A percentile compares a stretch with the other conserved stretches of the same genome.
Conservation (phyloP, 2,329 filamentous ascomycete genomes). For the Exophiala spinifera region DNA sequence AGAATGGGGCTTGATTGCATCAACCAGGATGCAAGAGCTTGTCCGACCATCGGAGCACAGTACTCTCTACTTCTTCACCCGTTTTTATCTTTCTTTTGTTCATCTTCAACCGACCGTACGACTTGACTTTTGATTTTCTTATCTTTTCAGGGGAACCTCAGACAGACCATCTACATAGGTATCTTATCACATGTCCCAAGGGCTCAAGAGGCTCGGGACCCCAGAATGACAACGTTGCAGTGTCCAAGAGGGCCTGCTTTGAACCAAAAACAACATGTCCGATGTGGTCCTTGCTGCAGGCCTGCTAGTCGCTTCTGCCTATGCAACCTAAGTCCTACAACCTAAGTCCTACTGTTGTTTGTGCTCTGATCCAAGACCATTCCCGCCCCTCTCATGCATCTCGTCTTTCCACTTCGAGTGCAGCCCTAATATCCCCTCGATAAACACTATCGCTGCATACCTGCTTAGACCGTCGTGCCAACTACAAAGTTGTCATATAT, state of each 20-base stretch:
- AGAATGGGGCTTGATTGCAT: neutral
- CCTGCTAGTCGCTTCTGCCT: no score
- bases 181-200: neutral
- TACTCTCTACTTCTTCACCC: conserved; percentile 1
- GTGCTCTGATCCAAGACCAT: no score
- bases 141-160: neutral
- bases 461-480: no score
- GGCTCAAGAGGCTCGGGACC: neutral
- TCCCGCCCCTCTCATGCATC: no score
- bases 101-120: neutral
- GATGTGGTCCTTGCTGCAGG: no score
- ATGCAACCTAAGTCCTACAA: no score
- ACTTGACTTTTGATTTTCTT: conserved; percentile 1
- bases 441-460: no score
- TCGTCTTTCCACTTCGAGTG: no score
- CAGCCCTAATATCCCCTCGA: no score
- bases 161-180: neutral
- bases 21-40: neutral
- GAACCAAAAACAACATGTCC: neutral
- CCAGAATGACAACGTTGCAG: neutral
- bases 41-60: neutral
- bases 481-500: no score
- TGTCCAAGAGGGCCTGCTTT: neutral
- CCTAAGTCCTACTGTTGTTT: no score
- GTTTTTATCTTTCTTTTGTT: conserved; percentile 7